These are phyloP conservation scores for Peronosclerospora sorghi DNA, from an alignment of 352 stramenopile genomes.

Conservation along the genomic window DNA sequence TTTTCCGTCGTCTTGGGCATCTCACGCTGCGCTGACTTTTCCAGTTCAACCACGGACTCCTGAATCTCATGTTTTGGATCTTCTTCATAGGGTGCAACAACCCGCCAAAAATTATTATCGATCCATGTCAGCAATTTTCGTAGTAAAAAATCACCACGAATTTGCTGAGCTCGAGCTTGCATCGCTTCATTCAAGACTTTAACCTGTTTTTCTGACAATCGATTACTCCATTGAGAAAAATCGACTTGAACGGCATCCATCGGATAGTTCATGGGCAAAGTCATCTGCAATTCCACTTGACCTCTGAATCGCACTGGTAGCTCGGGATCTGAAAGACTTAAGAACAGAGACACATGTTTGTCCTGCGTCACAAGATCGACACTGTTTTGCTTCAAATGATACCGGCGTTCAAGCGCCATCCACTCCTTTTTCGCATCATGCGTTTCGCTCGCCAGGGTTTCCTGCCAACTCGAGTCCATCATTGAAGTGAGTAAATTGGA, in stretches of 20 bases:
- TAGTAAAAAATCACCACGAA: constrained; percentile 39
- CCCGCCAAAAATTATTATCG: constrained; percentile 63
- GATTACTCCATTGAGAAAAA: constrained; percentile 37
- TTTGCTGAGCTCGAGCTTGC: constrained; percentile 20
- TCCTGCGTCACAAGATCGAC: constrained; percentile 9
- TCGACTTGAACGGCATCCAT: constrained; percentile 31
- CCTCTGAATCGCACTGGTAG: constrained; percentile 39
- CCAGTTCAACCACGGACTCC: background rate
- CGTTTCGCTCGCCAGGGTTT: constrained; percentile 18
- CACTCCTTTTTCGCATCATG: constrained; percentile 43
- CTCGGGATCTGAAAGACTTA: constrained; percentile 54
- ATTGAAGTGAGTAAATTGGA: constrained; percentile 8
- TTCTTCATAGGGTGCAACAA: constrained; percentile 20
- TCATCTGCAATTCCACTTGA: constrained; percentile 44
- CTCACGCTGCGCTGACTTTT: background rate
- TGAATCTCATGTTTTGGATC: background rate
- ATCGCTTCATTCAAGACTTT: constrained; percentile 26
- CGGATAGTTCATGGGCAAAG: constrained; percentile 45
- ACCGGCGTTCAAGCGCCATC: constrained; percentile 52
- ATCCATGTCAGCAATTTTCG: constrained; percentile 75
- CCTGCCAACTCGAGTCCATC: constrained; percentile 16
- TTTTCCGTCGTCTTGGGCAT: constrained; percentile 15
- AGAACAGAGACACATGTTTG: constrained; percentile 27
- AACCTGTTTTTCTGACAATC: constrained; percentile 29
- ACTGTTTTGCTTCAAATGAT: constrained; percentile 29